Evolutionary conservation across 202 grass and related monocot species (phyloP).

Genomic region (Saccharum hybrid): DNA sequence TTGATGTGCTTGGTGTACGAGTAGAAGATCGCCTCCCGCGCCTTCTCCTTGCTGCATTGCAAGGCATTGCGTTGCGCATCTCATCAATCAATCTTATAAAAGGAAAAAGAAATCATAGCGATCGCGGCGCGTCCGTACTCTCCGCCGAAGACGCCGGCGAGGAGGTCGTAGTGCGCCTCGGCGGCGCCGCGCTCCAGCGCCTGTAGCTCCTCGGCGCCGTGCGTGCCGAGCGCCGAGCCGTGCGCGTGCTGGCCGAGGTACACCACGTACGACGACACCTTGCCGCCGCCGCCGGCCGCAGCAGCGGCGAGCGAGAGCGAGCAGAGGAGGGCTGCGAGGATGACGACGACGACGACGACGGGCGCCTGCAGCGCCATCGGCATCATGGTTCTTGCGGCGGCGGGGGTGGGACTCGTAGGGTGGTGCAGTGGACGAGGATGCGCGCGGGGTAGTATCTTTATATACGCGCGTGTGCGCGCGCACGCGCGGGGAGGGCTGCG

Average conservation of each 20-base stretch:
- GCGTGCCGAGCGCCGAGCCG: neutral
- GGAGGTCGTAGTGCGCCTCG: constrained; percentile 61
- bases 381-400: constrained; percentile 19
- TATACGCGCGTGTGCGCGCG: neutral
- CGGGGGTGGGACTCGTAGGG: neutral
- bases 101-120: neutral
- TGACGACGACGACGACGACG: neutral
- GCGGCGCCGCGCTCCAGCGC: constrained; percentile 42
- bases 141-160: constrained; percentile 64
- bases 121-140: neutral
- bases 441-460: neutral
- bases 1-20: constrained; percentile 94
- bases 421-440: no score
- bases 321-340: neutral
- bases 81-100: neutral
- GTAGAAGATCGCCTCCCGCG: constrained; percentile 80
- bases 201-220: constrained; percentile 1
- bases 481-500: neutral
- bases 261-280: constrained; percentile 67
- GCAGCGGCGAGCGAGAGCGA: neutral
- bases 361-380: no score
- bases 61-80: neutral
- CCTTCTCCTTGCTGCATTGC: constrained; percentile 61
- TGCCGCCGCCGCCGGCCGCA: no score
- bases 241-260: constrained; percentile 77